A percentile compares a stretch with the other conserved stretches of the same genome.
These are phyloP conservation scores for Calonectria hawksworthii DNA, from an alignment of 2,329 filamentous ascomycete genomes.

Conservation along the genomic window DNA sequence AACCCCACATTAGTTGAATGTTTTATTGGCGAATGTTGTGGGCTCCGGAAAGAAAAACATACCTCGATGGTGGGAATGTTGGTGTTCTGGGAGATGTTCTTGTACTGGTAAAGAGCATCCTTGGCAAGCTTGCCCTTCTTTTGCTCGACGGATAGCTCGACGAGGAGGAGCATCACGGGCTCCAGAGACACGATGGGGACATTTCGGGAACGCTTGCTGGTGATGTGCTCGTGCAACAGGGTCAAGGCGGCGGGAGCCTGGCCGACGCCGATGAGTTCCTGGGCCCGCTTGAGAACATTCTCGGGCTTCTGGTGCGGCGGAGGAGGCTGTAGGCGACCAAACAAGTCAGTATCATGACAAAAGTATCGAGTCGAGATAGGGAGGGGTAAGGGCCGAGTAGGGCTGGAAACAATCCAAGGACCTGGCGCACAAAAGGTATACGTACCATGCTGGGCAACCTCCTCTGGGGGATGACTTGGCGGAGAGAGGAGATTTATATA, in stretches of 20 bases:
- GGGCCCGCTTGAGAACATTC: constrained; percentile 98
- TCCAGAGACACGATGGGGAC: constrained; percentile 95
- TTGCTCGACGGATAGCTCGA: constrained; percentile 96
- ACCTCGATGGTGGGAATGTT: constrained; percentile 98
- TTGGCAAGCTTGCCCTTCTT: constrained; percentile 99
- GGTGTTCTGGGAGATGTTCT: constrained; percentile 99
- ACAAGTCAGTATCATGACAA: constrained; percentile 46
- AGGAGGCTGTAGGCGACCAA: constrained; percentile 76
- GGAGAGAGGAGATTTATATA: constrained; percentile 54
- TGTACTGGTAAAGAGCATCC: constrained; percentile 99
- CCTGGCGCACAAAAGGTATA: constrained; percentile 26
- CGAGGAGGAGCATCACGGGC: constrained; percentile 98
- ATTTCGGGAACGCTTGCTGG: constrained; percentile 97
- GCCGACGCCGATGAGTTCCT: constrained; percentile 98
- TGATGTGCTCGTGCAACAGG: constrained; percentile 98
- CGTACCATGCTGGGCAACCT: constrained; percentile 68
- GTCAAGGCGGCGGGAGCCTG: constrained; percentile 93
- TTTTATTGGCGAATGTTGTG: constrained; percentile 16
- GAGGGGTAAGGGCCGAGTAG: constrained; percentile 47
- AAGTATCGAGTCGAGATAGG: constrained; percentile 43
- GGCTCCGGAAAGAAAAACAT: constrained; percentile 43
- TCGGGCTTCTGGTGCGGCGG: constrained; percentile 98
- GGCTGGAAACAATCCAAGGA: constrained; percentile 19
- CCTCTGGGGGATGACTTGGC: constrained; percentile 58
- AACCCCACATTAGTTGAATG: constrained; percentile 37